Conservation (phyloP, 2,329 filamentous ascomycete species). For the Clarireedia paspali region DNA sequence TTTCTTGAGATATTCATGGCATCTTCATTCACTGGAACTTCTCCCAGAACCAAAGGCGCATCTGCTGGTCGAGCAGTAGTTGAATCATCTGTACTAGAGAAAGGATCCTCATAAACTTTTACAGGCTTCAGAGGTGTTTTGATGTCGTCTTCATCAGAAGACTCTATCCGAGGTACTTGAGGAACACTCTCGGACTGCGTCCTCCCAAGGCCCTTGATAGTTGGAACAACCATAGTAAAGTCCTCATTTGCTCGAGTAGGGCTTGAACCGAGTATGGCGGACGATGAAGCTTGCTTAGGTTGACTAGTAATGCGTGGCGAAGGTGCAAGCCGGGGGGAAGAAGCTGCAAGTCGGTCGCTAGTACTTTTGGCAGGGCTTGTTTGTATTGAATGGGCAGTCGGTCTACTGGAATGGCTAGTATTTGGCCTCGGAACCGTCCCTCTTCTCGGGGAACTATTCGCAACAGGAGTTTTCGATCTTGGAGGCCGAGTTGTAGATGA, state of each 20-base stretch:
- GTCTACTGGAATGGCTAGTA: constrained; percentile 30
- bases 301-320: constrained; percentile 19
- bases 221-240: constrained; percentile 45
- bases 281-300: constrained; percentile 12
- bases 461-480: constrained; percentile 43
- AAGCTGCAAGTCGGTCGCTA: constrained; percentile 16
- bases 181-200: constrained; percentile 20
- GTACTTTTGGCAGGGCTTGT: constrained; percentile 37
- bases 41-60: constrained; percentile 46
- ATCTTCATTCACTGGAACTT: constrained; percentile 52
- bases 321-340: constrained; percentile 8
- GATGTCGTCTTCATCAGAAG: constrained; percentile 32
- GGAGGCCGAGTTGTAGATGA: constrained; percentile 31
- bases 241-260: constrained; percentile 45
- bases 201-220: constrained; percentile 33
- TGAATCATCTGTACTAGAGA: constrained; percentile 39
- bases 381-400: constrained; percentile 26
- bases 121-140: constrained; percentile 23
- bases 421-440: constrained; percentile 23
- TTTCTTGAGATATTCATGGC: constrained; percentile 20
- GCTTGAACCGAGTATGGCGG: constrained; percentile 25
- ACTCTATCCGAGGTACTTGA: constrained; percentile 31
- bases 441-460: constrained; percentile 32
- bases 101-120: constrained; percentile 57
- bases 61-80: constrained; percentile 38